Base-by-base conservation (phyloP, 2,329 filamentous ascomycete genomes). In the Furcasterigmium furcatum region DNA sequence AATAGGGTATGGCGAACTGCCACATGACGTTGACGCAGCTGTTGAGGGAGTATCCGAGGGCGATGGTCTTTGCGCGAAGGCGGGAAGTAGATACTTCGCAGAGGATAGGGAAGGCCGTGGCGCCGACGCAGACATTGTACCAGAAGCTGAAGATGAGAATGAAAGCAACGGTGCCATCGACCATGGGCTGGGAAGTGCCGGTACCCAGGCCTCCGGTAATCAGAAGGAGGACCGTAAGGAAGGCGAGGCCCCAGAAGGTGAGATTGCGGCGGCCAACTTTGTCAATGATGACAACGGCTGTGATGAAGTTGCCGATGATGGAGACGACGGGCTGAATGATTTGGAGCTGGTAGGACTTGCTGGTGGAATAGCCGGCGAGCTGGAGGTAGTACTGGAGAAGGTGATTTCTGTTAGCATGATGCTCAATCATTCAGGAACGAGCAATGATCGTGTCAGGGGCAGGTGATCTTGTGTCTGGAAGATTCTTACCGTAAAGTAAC, bases 81-180 rank as follows among this genome's bases (percentile, higher is more conserved):
- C 64, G 58, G 2, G 65, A 56, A 1, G 67, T 68, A 1, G 68
- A 55, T 6, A 64, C 60, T 47, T 71, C 68, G 7, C 59, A 60
- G 38, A 72, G 57, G 25, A 68, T 49, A 0, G 64, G 62, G 46
- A 61, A 70, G 7, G 63, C 63, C 2, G 65, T 66, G 2, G 66
- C 58, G 13, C 68, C 70, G 21, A 73, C 68, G 13, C 62, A 65
- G 41, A 67, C 57, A 39, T 69, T 63, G 47, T 69, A 71, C 45
- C 60, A 56, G 51, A 59, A 69, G 52, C 58, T 60, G 51, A 65
- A 71, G 13, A 70, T 44, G 18, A 67, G 49, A 4, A 72, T 63
- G 42, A 72, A 56, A 10, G 61, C 62, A 16, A 62, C 60, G 0
- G 57, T 54, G 6, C 55, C 20, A 12, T 50, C 41, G 16, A 48